A percentile compares a stretch with the other conserved stretches of the same genome.
Evolutionary conservation across 2,329 filamentous ascomycete genomes (phyloP).

Genomic region (Alternaria metachromatica): DNA sequence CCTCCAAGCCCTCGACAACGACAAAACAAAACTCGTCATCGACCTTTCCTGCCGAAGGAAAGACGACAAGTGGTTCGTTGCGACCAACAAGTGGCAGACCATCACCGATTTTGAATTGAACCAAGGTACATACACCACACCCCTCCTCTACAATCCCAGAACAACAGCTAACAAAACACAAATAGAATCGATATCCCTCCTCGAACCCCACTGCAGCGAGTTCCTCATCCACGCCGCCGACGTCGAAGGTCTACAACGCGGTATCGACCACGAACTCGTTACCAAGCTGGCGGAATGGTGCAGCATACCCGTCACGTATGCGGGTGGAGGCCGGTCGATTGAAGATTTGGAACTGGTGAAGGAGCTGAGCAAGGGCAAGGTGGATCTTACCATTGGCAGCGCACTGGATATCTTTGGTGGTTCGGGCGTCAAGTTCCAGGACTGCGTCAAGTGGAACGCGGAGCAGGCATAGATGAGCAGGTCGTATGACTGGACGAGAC

Average conservation of each 20-base stretch:
- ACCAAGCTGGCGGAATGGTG: constrained; percentile 81
- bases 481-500: background rate
- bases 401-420: constrained; percentile 96
- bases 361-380: constrained; percentile 75
- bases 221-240: constrained; percentile 98
- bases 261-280: constrained; percentile 88
- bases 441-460: constrained; percentile 87
- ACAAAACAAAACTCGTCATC: constrained; percentile 85
- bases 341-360: constrained; percentile 85
- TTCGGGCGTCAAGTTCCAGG: constrained; percentile 81
- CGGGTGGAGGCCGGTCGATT: constrained; percentile 85
- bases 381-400: constrained; percentile 95
- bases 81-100: constrained; percentile 99
- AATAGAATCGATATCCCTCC: constrained; percentile 75
- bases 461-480: constrained; percentile 22
- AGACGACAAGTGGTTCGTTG: constrained; percentile 86
- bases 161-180: background rate
- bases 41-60: constrained; percentile 89
- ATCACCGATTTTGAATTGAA: constrained; percentile 96
- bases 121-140: constrained; percentile 63
- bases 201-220: constrained; percentile 93
- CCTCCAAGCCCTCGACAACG: constrained; percentile 72
- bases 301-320: constrained; percentile 92
- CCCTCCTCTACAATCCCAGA: background rate
- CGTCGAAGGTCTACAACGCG: constrained; percentile 90